Conservation (phyloP, 148 eudicot genomes). For the Camellia granthamiana region DNA sequence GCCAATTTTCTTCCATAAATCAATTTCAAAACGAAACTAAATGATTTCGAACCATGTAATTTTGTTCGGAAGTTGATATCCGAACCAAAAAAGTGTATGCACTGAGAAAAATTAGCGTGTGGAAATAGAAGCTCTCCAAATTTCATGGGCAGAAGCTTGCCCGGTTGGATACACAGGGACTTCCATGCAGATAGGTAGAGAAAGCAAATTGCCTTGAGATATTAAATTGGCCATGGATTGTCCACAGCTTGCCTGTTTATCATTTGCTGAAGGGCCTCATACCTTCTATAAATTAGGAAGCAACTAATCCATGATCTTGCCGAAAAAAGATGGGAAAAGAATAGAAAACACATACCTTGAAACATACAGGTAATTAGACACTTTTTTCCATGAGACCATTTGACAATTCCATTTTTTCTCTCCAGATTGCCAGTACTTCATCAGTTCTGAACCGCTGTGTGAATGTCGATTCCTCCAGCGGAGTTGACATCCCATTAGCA, state of each 20-base stretch:
- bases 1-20: no score
- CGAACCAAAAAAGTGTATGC: no score
- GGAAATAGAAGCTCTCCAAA: no score
- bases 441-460: conserved; percentile 87
- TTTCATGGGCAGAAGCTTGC: no score
- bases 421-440: conserved; percentile 85
- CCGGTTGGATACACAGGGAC: background rate
- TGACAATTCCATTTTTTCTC: conserved; percentile 46
- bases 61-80: no score
- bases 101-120: no score
- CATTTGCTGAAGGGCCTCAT: background rate
- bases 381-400: conserved; percentile 3
- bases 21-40: no score
- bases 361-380: background rate
- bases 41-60: no score
- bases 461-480: conserved; percentile 74
- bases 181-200: background rate
- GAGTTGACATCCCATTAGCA: conserved; percentile 62
- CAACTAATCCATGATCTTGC: background rate
- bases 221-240: background rate
- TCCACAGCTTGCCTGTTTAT: background rate
- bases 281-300: background rate
- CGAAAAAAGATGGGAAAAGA: background rate
- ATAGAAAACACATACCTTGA: background rate
- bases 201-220: background rate